Conservation (phyloP, 108 stramenopile species). For the Cyclotella sp. region DNA sequence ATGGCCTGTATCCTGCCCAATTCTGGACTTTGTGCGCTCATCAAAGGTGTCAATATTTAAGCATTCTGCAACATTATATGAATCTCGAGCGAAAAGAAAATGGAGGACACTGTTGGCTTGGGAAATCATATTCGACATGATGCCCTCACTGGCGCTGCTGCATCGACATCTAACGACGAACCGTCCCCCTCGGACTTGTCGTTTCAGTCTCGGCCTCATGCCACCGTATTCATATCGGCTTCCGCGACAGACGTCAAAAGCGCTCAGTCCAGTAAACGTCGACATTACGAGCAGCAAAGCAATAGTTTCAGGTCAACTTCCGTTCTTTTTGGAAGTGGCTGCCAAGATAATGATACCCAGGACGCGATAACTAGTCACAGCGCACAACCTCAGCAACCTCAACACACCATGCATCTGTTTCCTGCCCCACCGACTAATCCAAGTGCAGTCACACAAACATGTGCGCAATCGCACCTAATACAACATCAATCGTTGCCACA, state of each 20-base stretch:
- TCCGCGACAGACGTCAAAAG: not conserved
- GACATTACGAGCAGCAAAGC: not conserved
- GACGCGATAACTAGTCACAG: not conserved
- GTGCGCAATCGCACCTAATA: not conserved
- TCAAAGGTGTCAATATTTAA: too few species aligned
- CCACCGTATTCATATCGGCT: constrained; percentile 35
- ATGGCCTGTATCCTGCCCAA: too few species aligned
- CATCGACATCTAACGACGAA: not conserved
- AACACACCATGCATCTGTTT: not conserved
- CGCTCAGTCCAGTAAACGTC: not conserved
- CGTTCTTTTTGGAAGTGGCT: not conserved
- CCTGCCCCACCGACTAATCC: constrained; percentile 8
- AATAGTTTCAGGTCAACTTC: not conserved
- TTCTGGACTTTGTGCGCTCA: too few species aligned
- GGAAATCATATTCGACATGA: constrained; percentile 24
- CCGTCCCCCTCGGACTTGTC: not conserved
- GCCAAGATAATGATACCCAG: not conserved
- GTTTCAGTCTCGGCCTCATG: not conserved
- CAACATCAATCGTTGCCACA: not conserved
- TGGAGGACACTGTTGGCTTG: constrained; percentile 32
- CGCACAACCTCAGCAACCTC: not conserved
- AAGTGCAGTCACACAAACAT: not conserved
- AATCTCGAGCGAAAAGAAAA: not conserved
- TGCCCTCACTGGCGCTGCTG: constrained; percentile 1
- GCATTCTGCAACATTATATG: too few species aligned